A percentile compares a stretch with the other conserved stretches of the same genome.
phyloP scores from a whole-genome alignment of 2,329 filamentous ascomycete genomes.

The Thelonectria olida region DNA sequence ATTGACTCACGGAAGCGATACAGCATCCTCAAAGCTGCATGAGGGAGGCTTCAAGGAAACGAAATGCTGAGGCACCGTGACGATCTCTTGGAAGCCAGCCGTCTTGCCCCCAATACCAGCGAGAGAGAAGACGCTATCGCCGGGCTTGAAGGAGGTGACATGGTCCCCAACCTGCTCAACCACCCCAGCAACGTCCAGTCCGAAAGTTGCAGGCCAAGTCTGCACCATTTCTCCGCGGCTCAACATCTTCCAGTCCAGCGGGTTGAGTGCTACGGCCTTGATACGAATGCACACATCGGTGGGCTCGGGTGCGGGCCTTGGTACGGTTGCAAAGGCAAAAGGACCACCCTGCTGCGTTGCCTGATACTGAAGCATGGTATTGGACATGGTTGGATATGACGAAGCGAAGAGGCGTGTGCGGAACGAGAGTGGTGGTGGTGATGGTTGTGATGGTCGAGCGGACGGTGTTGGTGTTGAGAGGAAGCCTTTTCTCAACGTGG shows the following conservation, averaged over 20 bases:
- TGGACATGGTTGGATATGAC: constrained; percentile 9
- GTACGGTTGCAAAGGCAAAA: constrained; percentile 27
- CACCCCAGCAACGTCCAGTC: constrained; percentile 33
- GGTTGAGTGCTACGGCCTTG: constrained; percentile 35
- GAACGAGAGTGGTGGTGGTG: not conserved
- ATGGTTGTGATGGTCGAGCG: not conserved
- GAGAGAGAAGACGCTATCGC: constrained; percentile 51
- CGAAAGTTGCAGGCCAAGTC: constrained; percentile 29
- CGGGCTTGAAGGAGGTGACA: constrained; percentile 35
- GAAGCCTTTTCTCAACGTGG: not conserved
- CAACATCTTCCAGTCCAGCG: constrained; percentile 35
- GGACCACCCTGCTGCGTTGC: constrained; percentile 26
- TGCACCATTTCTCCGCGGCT: constrained; percentile 28
- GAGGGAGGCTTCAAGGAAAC: constrained; percentile 29
- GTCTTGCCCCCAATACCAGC: constrained; percentile 31
- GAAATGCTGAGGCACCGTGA: constrained; percentile 30
- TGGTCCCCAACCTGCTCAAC: constrained; percentile 35
- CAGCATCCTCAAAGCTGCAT: constrained; percentile 27
- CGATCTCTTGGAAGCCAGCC: constrained; percentile 31
- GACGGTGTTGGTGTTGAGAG: not conserved
- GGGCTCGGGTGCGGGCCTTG: constrained; percentile 19
- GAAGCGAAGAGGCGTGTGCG: not conserved
- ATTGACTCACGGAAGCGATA: constrained; percentile 28
- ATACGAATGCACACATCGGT: constrained; percentile 30
- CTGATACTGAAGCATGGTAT: constrained; percentile 28